Evolutionary conservation across 495 filamentous ascomycete genomes (phyloP).

Genomic region (Aspergillus indologenus): DNA sequence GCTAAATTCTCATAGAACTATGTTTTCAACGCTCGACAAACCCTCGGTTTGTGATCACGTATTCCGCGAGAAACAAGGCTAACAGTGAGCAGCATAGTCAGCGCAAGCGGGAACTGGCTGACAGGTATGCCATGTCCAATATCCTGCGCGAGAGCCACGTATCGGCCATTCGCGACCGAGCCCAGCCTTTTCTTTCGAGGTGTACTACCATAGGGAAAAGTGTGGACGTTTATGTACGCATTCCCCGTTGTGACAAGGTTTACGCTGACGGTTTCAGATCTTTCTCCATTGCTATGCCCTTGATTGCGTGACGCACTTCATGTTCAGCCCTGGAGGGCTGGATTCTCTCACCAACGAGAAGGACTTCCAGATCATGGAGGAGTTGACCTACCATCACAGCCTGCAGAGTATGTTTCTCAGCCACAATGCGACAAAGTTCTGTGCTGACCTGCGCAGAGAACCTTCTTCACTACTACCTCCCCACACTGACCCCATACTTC

Average conservation of each 20-base stretch:
- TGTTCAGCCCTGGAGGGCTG: slow-evolving; percentile 60
- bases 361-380: slow-evolving; percentile 61
- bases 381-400: slow-evolving; percentile 62
- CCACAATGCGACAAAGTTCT: slow-evolving; percentile 23
- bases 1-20: slow-evolving; percentile 43
- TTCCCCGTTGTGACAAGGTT: not conserved
- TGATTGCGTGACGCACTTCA: slow-evolving; percentile 62
- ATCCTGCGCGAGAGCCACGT: slow-evolving; percentile 52
- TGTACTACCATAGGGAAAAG: slow-evolving; percentile 42
- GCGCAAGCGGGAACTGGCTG: slow-evolving; percentile 58
- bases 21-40: slow-evolving; percentile 59
- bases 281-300: slow-evolving; percentile 60
- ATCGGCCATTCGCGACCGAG: slow-evolving; percentile 52
- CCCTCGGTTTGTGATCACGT: slow-evolving; percentile 41
- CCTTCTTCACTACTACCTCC: slow-evolving; percentile 26
- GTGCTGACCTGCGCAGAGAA: slow-evolving; percentile 37
- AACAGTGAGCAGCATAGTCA: slow-evolving; percentile 48
- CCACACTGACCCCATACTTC: slow-evolving; percentile 25
- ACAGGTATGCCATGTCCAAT: slow-evolving; percentile 66
- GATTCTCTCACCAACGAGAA: slow-evolving; percentile 48
- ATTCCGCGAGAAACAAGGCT: slow-evolving; percentile 2
- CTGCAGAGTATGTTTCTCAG: slow-evolving; percentile 49
- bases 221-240: slow-evolving; percentile 57
- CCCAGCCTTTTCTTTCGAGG: slow-evolving; percentile 47
- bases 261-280: slow-evolving; percentile 18